Evolutionary conservation across 2,329 filamentous ascomycete species (phyloP), one percentile per base, ranked within the genome.

Genomic region (Aspergillus neoniger): DNA sequence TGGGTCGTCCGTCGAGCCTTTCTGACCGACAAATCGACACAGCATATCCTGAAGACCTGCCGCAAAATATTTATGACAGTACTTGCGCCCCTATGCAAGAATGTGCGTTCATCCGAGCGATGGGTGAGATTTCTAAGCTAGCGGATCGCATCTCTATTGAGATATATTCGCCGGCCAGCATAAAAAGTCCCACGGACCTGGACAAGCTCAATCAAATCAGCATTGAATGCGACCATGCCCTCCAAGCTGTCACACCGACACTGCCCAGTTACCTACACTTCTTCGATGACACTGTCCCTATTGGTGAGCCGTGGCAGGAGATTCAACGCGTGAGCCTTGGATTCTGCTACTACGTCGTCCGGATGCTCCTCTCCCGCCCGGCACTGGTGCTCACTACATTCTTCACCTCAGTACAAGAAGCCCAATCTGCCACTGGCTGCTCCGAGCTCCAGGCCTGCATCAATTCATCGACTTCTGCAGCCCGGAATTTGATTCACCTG

Each of bases 21-120:
- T 53, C 48, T 14, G 62, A 64, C 23, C 56, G 59, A 14, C 59
- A 60, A 21, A 65, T 64, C 41, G 64, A 65, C 51, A 56, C 57
- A 5, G 47, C 55, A 3, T 63, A 63, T 10, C 64, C 64, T 2
- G 57, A 65, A 32, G 62, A 65, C 21, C 50, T 59, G 8, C 5
- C 50, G 5, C 17, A 14, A 12, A 36, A 38, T 9, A 48, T 55
- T 8, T 50, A 8, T 4, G 41, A 54, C 47, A 51, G 8, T 19
- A 41, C n/a, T 56, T 55, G 12, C 51, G 58, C 43, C 15, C 30
- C 19, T 4, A 39, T 25, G 51, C 51, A 25, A 15, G 52, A 60
- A 19, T 63, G 57, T 28, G 52, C 57, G 1, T 64, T 55, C 28
- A 56, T 60, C 10, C 58, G 63, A 15, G 60, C 55, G 9, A 58